Evolutionary conservation across 2,329 filamentous ascomycete genomes (phyloP).

Genomic region (Calonectria montana): DNA sequence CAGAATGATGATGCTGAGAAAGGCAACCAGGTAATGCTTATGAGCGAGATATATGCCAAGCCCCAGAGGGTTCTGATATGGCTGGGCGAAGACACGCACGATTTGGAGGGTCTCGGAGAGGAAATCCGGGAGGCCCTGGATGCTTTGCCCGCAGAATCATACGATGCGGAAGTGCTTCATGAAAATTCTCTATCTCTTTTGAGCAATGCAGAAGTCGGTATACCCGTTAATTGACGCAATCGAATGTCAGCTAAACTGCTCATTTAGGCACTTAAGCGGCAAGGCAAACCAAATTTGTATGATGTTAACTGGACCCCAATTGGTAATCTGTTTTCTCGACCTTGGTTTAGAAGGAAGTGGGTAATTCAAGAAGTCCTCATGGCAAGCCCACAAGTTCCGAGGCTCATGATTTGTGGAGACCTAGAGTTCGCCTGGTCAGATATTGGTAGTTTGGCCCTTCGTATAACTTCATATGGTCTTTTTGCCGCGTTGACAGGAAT

Average conservation of each 20-base stretch:
- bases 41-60: neutral
- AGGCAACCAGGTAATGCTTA: neutral
- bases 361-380: constrained; percentile 9
- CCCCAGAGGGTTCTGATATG: neutral
- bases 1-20: neutral
- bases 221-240: neutral
- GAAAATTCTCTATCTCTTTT: neutral
- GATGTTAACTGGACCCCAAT: constrained; percentile 6
- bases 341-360: constrained; percentile 18
- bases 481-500: neutral
- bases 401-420: constrained; percentile 2
- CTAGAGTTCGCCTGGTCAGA: constrained; percentile 3
- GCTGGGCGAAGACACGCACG: neutral
- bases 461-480: neutral
- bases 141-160: neutral
- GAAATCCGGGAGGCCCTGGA: neutral
- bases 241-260: neutral
- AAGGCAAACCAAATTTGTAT: constrained; percentile 2
- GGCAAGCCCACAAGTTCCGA: neutral
- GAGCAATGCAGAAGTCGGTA: neutral
- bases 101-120: neutral
- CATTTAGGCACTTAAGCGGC: neutral
- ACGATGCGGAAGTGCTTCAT: neutral
- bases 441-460: neutral
- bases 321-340: neutral